phyloP scores from a whole-genome alignment of 2,329 filamentous ascomycete genomes.

The Beauveria sp. region DNA sequence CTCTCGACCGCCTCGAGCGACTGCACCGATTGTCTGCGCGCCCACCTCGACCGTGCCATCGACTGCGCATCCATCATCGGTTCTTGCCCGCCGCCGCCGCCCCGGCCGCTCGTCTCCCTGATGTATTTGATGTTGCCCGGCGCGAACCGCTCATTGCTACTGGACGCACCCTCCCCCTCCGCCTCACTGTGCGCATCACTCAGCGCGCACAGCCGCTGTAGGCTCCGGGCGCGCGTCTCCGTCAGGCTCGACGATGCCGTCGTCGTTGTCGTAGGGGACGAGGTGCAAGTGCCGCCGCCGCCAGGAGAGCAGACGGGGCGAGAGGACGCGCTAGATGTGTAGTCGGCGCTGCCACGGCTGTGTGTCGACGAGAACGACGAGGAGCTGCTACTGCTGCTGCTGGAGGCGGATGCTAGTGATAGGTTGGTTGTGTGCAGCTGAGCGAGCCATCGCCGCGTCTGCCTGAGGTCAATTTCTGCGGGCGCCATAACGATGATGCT shows the following conservation, averaged over 20 bases:
- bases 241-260: background rate
- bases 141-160: background rate
- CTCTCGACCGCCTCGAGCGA: slow-evolving; percentile 1
- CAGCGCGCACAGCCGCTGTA: slow-evolving; percentile 7
- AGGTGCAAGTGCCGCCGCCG: background rate
- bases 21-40: background rate
- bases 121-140: slow-evolving; percentile 1
- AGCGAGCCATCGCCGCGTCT: slow-evolving; percentile 4
- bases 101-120: background rate
- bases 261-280: background rate
- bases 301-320: background rate
- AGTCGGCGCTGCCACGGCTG: background rate
- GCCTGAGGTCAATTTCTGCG: background rate
- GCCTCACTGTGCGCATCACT: background rate
- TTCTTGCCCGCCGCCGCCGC: background rate
- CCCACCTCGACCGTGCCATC: background rate
- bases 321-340: background rate
- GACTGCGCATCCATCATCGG: background rate
- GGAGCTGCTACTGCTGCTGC: background rate
- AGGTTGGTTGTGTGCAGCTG: slow-evolving; percentile 7
- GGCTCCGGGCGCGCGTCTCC: background rate
- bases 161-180: no score
- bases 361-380: background rate
- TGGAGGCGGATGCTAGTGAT: background rate
- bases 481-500: slow-evolving; percentile 2